These are phyloP conservation scores for Tricholoma sp. DNA, from an alignment of 768 basidiomycete species.

Conservation along the genomic window DNA sequence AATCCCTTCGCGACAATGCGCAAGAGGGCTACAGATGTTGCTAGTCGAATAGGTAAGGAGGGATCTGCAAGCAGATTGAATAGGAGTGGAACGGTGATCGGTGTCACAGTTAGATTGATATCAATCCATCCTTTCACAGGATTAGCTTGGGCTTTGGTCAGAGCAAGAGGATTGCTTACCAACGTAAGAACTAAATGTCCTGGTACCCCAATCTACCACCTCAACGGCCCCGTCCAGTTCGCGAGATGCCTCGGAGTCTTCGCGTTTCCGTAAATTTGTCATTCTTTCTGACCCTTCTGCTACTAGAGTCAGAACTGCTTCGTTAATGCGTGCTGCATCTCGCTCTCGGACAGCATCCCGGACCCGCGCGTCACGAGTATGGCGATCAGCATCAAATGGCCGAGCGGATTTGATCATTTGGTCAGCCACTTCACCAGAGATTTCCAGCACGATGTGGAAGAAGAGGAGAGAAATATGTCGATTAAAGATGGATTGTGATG, in stretches of 20 bases:
- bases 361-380: conserved; percentile 77
- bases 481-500: conserved; percentile 61
- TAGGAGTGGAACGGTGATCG: conserved; percentile 77
- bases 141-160: not conserved
- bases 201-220: conserved; percentile 86
- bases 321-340: conserved; percentile 83
- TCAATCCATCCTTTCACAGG: conserved; percentile 85
- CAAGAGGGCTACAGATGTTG: conserved; percentile 73
- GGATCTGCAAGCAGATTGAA: conserved; percentile 78
- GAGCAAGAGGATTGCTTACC: conserved; percentile 49
- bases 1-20: conserved; percentile 90
- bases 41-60: conserved; percentile 74
- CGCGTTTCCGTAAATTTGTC: conserved; percentile 44
- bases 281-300: conserved; percentile 63
- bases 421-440: conserved; percentile 96
- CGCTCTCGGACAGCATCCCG: conserved; percentile 87
- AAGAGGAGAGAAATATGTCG: conserved; percentile 83
- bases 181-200: conserved; percentile 90
- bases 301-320: conserved; percentile 80
- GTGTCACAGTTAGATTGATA: conserved; percentile 92
- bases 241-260: conserved; percentile 37
- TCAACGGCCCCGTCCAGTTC: conserved; percentile 62
- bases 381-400: conserved; percentile 60
- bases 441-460: conserved; percentile 89
- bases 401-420: conserved; percentile 88